These are phyloP conservation scores for Xylariomycetidae sp. DNA, from an alignment of 2,329 filamentous ascomycete genomes.

Conservation along the genomic window DNA sequence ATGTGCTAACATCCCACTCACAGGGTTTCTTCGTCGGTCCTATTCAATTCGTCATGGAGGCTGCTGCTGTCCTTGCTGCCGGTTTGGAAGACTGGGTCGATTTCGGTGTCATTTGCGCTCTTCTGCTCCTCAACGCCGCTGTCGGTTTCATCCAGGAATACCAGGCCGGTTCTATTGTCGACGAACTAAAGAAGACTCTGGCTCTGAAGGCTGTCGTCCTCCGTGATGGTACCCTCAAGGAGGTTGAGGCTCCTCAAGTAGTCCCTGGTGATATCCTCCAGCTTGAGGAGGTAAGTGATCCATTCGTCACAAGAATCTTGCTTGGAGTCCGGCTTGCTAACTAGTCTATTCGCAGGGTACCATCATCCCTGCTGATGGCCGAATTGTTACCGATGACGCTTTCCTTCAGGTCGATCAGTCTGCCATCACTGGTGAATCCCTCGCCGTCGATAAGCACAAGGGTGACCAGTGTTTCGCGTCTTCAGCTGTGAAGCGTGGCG, in stretches of 20 bases:
- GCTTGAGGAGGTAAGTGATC: slow-evolving; percentile 59
- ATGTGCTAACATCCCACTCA: too few relatives aligned
- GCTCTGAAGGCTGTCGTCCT: slow-evolving; percentile 84
- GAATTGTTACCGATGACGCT: slow-evolving; percentile 76
- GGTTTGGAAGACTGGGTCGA: slow-evolving; percentile 88
- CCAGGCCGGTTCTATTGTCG: slow-evolving; percentile 85
- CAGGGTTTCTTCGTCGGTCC: slow-evolving; percentile 76
- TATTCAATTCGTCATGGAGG: slow-evolving; percentile 93
- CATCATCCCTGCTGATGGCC: slow-evolving; percentile 85
- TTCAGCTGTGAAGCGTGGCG: slow-evolving; percentile 85
- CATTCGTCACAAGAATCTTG: slow-evolving; percentile 8
- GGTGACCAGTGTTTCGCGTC: slow-evolving; percentile 79
- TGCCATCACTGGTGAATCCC: slow-evolving; percentile 85
- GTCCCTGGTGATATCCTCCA: slow-evolving; percentile 88
- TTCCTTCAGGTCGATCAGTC: slow-evolving; percentile 91
- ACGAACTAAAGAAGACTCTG: slow-evolving; percentile 85
- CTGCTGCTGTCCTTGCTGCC: slow-evolving; percentile 73
- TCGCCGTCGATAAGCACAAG: slow-evolving; percentile 84
- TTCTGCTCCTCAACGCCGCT: slow-evolving; percentile 76
- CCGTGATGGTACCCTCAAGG: slow-evolving; percentile 71
- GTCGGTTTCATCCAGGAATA: slow-evolving; percentile 89
- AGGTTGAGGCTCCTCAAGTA: slow-evolving; percentile 77
- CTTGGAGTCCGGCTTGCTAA: slow-evolving; percentile 1
- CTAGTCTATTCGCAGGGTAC: slow-evolving; percentile 53
- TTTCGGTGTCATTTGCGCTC: slow-evolving; percentile 83